Base-by-base conservation (phyloP, 306 rosid genomes). In the Quercus wislizeni region DNA sequence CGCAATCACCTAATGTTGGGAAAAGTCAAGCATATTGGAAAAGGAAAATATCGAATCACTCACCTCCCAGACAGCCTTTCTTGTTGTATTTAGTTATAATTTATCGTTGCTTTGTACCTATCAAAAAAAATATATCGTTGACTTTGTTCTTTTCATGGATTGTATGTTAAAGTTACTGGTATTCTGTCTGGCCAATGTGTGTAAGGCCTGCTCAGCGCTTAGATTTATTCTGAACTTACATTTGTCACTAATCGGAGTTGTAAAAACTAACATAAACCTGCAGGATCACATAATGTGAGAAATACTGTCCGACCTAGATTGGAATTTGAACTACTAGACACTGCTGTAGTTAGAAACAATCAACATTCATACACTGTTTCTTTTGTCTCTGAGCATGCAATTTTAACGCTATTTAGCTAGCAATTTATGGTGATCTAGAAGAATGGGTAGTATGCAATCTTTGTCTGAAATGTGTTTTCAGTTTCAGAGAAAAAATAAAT, bases 21-120 rank as follows among this genome's bases (percentile, higher is more conserved):
- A 65, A 33, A 33, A 25, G 64, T 8, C 15, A 20, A 18, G 52
- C 14, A 23, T 54, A 52, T 62, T 2, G 17, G n/a, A 19, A 78
- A 71, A 23, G 23, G 23, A 23, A 23, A 23, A 23, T 23, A 23
- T 23, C 23, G 23, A 23, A 23, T 23, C 23, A 23, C 23, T 23
- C 23, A 23, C 23, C 23, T 74, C 15, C 76, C 82, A 23, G 84
- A 71, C 83, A 52, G 71, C 80, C n/a, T 84, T 80, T 76, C 77
- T 84, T 65, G 68, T 83, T 87, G 96, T 91, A 91, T 86, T 87
- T 87, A 82, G 6, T 82, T 41, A 13, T 55, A 65, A 51, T 71
- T 56, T 69, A 59, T 75, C 76, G 80, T 56, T 78, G 64, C 49
- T 85, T 41, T 41, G 46, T 41, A 41, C 12, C 12, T 41, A 41